A percentile compares a stretch with the other conserved stretches of the same genome.
These are phyloP conservation scores for Acorus calamus DNA, from an alignment of 106 monocot species.

Conservation along the genomic window DNA sequence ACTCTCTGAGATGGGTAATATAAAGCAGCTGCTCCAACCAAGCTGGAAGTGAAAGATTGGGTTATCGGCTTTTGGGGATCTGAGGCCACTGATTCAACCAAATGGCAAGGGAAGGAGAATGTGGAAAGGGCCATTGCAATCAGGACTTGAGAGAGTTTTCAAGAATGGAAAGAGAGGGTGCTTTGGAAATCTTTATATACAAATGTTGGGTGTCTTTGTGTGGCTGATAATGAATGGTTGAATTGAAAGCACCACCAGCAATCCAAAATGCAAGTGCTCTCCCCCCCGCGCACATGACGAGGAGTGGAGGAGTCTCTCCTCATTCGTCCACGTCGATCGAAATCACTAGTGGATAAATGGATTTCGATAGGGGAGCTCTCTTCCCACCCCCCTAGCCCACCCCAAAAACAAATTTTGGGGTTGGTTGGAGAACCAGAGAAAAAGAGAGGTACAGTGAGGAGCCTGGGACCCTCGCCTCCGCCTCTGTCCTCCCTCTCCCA, in stretches of 20 bases:
- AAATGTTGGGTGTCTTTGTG: constrained; percentile 1
- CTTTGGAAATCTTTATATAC: neutral
- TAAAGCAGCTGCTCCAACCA: constrained; percentile 7
- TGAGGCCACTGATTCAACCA: constrained; percentile 14
- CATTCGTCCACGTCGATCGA: too few species aligned
- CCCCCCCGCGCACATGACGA: too few species aligned
- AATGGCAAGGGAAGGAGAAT: constrained; percentile 32
- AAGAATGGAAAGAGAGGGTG: neutral
- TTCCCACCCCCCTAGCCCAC: neutral
- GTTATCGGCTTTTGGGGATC: constrained; percentile 19
- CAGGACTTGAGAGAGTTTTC: neutral
- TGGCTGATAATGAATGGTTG: constrained; percentile 13
- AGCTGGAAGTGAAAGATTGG: constrained; percentile 1
- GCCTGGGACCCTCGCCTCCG: too few species aligned
- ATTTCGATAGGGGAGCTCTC: too few species aligned
- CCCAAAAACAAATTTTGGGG: too few species aligned
- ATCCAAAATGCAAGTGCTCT: too few species aligned
- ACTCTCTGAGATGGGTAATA: constrained; percentile 15
- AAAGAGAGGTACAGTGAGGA: too few species aligned
- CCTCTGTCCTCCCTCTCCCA: constrained; percentile 1
- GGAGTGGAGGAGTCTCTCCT: too few species aligned
- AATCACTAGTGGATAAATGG: too few species aligned
- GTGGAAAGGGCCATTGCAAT: constrained; percentile 52
- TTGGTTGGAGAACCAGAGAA: too few species aligned
- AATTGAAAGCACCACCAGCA: neutral